Evolutionary conservation across 805 yeast genomes (phyloP), one percentile per base, ranked within the genome.

Genomic region (Wickerhamiella parazyma): DNA sequence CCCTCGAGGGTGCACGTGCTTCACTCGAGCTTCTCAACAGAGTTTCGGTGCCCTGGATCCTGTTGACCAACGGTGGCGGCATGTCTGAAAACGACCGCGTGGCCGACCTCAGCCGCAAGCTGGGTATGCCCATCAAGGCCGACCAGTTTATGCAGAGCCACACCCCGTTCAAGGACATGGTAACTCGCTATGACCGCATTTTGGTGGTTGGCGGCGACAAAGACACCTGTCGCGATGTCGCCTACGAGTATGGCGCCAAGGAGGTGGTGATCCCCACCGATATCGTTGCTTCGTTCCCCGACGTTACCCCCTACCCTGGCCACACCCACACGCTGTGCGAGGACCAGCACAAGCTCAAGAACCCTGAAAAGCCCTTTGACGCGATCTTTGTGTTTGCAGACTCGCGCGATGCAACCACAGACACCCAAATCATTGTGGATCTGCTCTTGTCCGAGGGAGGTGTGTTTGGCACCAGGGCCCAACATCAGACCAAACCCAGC

Each of bases 1-100:
- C 89, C 6, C 79, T 85, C 38, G 87, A 91, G 0, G 78, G 80
- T 55, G 93, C 94, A 1, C 71, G 69, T 12, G 72, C 75, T 49
- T 94, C 94, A 6, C 63, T 85, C 51, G 69, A 70, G 49, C 58
- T 80, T 66, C 69, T 85, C 49, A 85, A 85, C 64, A 69, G 74
- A 55, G 77, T 81, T 65, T 73, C 79, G 54, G 78, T 85, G 54
- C 94, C 94, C 6, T 82, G 80, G 57, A 78, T 81, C 46, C 78
- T 80, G 57, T 86, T 85, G 49, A 85, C 95, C 47, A 85, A 85
- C 60, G 95, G 95, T 52, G 94, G 95, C 52, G 95, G 95, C 41
- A 75, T 80, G 55, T 79, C 84, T 7, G 95, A 85, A 60, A 58
- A 65, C 45, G 77, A 72, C 8, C 69, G 95, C 52, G 80, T 89